A percentile compares a stretch with the other conserved stretches of the same genome.
Evolutionary conservation across 1,284 basidiomycete genomes (phyloP).

Genomic region (Leccinum cinnamomeum): DNA sequence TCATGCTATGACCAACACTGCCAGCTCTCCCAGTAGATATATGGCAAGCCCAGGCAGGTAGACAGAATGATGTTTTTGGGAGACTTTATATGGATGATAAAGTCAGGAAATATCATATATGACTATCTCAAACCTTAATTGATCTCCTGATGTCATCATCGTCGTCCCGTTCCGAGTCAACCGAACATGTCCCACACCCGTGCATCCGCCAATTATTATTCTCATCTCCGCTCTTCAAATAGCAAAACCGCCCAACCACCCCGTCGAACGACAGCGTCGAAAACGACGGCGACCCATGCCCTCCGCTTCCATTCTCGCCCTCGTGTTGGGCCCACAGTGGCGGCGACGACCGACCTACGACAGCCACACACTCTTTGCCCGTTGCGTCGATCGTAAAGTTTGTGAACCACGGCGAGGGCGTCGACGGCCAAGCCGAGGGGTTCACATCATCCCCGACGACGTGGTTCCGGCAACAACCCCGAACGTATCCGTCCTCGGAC

Average conservation of each 20-base stretch:
- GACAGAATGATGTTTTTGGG: too few species aligned
- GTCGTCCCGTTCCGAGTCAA: too few species aligned
- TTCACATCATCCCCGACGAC: neutral
- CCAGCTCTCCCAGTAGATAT: too few species aligned
- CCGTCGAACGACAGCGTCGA: slow-evolving; percentile 13
- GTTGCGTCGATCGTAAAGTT: slow-evolving; percentile 13
- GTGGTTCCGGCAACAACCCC: slow-evolving; percentile 7
- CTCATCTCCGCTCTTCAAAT: too few species aligned
- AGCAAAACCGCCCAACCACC: neutral
- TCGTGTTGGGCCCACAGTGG: neutral
- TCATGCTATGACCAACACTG: too few species aligned
- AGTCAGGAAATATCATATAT: too few species aligned
- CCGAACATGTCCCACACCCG: too few species aligned
- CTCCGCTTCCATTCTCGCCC: neutral
- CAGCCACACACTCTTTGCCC: neutral
- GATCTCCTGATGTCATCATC: too few species aligned
- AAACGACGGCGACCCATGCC: slow-evolving; percentile 7
- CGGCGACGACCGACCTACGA: neutral
- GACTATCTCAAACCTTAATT: too few species aligned
- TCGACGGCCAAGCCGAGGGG: neutral
- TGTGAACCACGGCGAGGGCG: neutral
- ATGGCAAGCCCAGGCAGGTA: too few species aligned
- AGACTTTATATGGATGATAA: too few species aligned
- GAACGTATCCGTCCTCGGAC: slow-evolving; percentile 13
- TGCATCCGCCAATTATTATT: too few species aligned